phyloP scores from a whole-genome alignment of 139 green algal genomes.

The Volvox reticuliferus region DNA sequence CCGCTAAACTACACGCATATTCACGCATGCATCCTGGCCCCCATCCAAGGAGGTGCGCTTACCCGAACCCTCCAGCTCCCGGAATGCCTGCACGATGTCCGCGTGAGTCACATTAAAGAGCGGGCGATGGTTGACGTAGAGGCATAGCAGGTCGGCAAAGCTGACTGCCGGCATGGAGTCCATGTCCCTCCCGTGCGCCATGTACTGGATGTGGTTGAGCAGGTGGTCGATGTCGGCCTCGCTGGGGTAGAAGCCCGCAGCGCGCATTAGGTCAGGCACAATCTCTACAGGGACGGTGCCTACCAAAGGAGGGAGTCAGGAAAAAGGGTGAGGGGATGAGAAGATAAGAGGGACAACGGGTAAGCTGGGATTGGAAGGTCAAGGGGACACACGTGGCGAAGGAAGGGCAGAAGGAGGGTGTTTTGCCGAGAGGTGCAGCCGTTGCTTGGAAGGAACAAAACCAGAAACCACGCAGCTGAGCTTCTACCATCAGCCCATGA shows the following conservation, averaged over 20 bases:
- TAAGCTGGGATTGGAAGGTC: too few relatives aligned
- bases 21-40: too few relatives aligned
- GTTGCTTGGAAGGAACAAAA: too few relatives aligned
- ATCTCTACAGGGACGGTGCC: slow-evolving; percentile 63
- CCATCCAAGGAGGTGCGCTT: too few relatives aligned
- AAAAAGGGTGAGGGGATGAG: not conserved
- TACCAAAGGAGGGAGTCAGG: not conserved
- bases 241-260: slow-evolving; percentile 81
- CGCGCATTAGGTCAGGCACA: slow-evolving; percentile 77
- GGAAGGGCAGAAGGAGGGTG: too few relatives aligned
- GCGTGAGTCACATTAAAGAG: slow-evolving; percentile 61
- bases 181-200: slow-evolving; percentile 50
- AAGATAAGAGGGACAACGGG: not conserved
- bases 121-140: slow-evolving; percentile 82
- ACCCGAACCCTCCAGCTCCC: slow-evolving; percentile 55
- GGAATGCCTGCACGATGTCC: slow-evolving; percentile 68
- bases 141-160: slow-evolving; percentile 72
- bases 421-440: too few relatives aligned
- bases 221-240: slow-evolving; percentile 65
- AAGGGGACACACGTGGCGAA: too few relatives aligned
- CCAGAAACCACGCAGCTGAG: too few relatives aligned
- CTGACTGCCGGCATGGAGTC: slow-evolving; percentile 51
- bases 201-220: slow-evolving; percentile 55
- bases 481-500: too few relatives aligned
- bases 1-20: too few relatives aligned